Conservation (phyloP, 2,329 filamentous ascomycete genomes). For the Nigrograna mackinnonii region DNA sequence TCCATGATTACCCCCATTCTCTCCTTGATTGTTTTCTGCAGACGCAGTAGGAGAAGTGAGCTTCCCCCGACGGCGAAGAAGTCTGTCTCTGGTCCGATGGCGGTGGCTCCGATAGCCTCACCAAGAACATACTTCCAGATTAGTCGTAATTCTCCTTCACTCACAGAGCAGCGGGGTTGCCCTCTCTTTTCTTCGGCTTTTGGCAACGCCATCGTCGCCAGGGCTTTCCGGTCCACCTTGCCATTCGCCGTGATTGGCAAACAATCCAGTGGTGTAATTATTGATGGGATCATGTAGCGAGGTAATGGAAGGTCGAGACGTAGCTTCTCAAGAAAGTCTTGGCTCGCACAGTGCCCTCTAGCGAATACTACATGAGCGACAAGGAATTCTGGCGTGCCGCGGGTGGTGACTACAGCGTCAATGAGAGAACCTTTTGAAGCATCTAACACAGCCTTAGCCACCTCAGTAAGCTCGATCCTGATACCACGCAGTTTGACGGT, state of each 20-base stretch:
- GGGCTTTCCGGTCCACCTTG: conserved; percentile 15
- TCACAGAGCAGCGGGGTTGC: conserved; percentile 3
- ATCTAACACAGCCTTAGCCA: conserved; percentile 38
- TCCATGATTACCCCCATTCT: conserved; percentile 33
- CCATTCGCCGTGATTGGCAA: conserved; percentile 11
- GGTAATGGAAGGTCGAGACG: no score
- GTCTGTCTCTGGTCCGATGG: conserved; percentile 17
- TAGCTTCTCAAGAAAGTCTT: conserved; percentile 3
- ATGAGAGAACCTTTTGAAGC: conserved; percentile 22
- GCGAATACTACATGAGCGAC: conserved; percentile 42
- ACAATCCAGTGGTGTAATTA: conserved; percentile 4
- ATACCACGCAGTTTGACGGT: conserved; percentile 39
- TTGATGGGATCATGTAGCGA: conserved; percentile 28
- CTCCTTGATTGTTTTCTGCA: conserved; percentile 41
- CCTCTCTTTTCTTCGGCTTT: background rate
- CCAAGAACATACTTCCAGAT: conserved; percentile 16
- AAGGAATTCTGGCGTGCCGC: conserved; percentile 25
- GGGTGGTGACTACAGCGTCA: conserved; percentile 26
- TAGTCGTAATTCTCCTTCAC: background rate
- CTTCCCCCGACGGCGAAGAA: conserved; percentile 50
- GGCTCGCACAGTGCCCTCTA: no score
- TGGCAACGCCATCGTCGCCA: conserved; percentile 19
- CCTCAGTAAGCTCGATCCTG: conserved; percentile 44
- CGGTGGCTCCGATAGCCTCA: no score
- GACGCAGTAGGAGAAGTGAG: conserved; percentile 44